Evolutionary conservation across 2,329 filamentous ascomycete species (phyloP).

Genomic region (Penicillium sp.): DNA sequence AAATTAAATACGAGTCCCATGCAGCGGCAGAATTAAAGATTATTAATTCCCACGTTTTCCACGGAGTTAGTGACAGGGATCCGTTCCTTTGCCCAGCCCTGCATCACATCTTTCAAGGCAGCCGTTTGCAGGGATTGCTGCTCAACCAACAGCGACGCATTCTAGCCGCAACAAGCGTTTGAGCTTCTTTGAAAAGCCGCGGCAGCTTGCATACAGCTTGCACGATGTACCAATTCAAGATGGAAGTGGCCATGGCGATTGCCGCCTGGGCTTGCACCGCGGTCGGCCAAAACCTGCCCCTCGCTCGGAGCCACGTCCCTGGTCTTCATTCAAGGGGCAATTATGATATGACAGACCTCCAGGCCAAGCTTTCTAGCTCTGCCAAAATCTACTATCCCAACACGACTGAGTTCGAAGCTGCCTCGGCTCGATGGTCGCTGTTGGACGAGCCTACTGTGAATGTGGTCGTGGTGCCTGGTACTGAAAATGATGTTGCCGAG

Average conservation of each 20-base stretch:
- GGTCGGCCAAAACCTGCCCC: conserved; percentile 9
- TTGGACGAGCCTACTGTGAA: conserved; percentile 48
- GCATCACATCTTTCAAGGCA: background rate
- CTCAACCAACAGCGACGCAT: background rate
- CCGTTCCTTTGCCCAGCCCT: background rate
- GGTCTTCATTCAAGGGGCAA: conserved; percentile 15
- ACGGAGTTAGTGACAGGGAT: background rate
- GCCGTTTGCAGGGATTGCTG: background rate
- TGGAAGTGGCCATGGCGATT: conserved; percentile 24
- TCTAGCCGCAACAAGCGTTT: background rate
- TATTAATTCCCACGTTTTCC: background rate
- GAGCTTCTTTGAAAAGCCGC: background rate
- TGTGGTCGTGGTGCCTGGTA: conserved; percentile 52
- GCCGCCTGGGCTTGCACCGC: conserved; percentile 28
- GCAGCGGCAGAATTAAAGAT: background rate
- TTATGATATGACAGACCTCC: conserved; percentile 23
- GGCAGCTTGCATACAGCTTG: background rate
- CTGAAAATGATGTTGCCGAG: conserved; percentile 53
- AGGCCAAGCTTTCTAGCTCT: conserved; percentile 35
- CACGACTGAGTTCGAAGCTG: conserved; percentile 42
- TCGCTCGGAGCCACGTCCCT: background rate
- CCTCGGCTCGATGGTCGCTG: conserved; percentile 51
- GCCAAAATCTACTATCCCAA: conserved; percentile 50
- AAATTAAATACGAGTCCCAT: conserved; percentile 1
- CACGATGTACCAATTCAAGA: conserved; percentile 1